Percentiles rank a stretch among this genome's conserved stretches.
Conservation (phyloP, 2,329 filamentous ascomycete genomes). For the Paecilomyces niveus region DNA sequence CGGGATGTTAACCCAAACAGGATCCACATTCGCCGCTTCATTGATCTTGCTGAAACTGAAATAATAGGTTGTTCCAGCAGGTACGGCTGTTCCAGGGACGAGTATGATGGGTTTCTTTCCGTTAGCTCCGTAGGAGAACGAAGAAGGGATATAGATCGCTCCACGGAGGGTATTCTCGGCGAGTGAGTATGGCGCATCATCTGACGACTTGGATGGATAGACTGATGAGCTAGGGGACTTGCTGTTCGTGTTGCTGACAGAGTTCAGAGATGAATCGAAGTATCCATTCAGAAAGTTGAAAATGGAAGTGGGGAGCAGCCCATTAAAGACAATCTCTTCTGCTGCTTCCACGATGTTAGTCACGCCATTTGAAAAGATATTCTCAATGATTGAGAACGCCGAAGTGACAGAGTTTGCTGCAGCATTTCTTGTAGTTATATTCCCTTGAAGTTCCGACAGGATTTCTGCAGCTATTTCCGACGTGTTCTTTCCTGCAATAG, state of each 20-base stretch:
- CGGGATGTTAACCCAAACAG: slow-evolving; percentile 52
- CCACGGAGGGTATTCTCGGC: slow-evolving; percentile 40
- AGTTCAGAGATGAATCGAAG: slow-evolving; percentile 9
- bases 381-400: neutral
- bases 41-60: slow-evolving; percentile 45
- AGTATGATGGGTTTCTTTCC: slow-evolving; percentile 43
- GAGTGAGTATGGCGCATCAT: slow-evolving; percentile 45
- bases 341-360: neutral
- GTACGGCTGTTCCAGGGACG: slow-evolving; percentile 47
- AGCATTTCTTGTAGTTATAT: neutral
- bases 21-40: slow-evolving; percentile 37
- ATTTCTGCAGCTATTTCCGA: neutral
- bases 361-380: neutral
- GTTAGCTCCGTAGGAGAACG: slow-evolving; percentile 40
- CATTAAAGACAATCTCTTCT: slow-evolving; percentile 3
- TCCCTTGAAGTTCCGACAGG: neutral
- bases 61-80: slow-evolving; percentile 39
- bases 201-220: slow-evolving; percentile 14
- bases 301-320: slow-evolving; percentile 10
- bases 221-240: slow-evolving; percentile 1
- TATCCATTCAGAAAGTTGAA: slow-evolving; percentile 11
- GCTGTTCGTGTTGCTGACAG: slow-evolving; percentile 9
- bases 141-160: slow-evolving; percentile 47
- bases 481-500: neutral
- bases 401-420: slow-evolving; percentile 6